These are phyloP conservation scores for Diaporthe destruens DNA, from an alignment of 2,329 filamentous ascomycete species.

Conservation along the genomic window DNA sequence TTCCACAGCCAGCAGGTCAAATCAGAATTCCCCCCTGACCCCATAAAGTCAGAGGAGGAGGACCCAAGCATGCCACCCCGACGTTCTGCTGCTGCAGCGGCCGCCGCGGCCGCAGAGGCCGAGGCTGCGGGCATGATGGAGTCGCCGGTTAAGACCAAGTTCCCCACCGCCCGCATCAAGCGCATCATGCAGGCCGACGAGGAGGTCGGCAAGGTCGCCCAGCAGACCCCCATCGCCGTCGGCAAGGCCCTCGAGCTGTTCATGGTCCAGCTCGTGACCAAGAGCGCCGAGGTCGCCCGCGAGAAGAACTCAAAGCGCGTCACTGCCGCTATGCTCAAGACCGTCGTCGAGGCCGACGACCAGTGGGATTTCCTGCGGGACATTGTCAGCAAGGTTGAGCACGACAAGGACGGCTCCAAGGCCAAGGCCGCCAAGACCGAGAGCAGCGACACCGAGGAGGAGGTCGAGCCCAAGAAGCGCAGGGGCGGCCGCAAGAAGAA, in stretches of 20 bases:
- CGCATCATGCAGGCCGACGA: slow-evolving; percentile 99
- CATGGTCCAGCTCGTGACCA: slow-evolving; percentile 94
- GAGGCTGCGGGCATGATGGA: slow-evolving; percentile 61
- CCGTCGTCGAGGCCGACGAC: slow-evolving; percentile 87
- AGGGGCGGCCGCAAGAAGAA: slow-evolving; percentile 43
- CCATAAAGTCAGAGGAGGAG: slow-evolving; percentile 42
- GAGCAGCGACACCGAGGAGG: slow-evolving; percentile 55
- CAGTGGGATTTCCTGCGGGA: slow-evolving; percentile 95
- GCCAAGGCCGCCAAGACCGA: slow-evolving; percentile 57
- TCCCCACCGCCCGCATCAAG: slow-evolving; percentile 97
- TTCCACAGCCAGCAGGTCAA: slow-evolving; percentile 48
- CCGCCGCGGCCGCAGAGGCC: slow-evolving; percentile 51
- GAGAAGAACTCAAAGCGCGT: slow-evolving; percentile 90
- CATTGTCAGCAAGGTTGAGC: slow-evolving; percentile 85
- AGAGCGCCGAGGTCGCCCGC: slow-evolving; percentile 86
- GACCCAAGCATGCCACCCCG: slow-evolving; percentile 54
- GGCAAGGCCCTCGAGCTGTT: slow-evolving; percentile 97
- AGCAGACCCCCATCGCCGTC: slow-evolving; percentile 96
- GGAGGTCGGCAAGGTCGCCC: slow-evolving; percentile 97
- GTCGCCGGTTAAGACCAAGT: slow-evolving; percentile 91
- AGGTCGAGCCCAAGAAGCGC: slow-evolving; percentile 54
- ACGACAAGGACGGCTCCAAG: slow-evolving; percentile 61
- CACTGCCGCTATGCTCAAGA: slow-evolving; percentile 90
- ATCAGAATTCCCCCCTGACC: slow-evolving; percentile 43
- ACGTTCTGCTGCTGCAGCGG: slow-evolving; percentile 46